phyloP scores from a whole-genome alignment of 2,329 filamentous ascomycete genomes.

The Neonectria magnoliae region DNA sequence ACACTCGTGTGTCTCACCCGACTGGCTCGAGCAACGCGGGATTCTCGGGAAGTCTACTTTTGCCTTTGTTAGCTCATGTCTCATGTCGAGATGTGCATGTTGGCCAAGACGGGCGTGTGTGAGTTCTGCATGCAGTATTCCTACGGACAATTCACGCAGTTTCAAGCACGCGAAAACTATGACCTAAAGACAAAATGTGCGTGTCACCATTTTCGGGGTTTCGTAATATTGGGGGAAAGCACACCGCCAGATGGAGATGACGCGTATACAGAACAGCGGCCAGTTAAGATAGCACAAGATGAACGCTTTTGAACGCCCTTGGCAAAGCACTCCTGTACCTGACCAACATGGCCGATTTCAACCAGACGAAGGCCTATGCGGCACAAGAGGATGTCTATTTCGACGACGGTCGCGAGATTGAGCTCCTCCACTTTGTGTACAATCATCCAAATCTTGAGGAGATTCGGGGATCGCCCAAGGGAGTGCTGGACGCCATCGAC shows the following conservation, averaged over 20 bases:
- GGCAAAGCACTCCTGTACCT: background rate
- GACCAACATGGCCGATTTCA: constrained; percentile 42
- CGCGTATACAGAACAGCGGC: background rate
- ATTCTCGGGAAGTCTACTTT: background rate
- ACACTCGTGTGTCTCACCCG: background rate
- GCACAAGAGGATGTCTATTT: constrained; percentile 56
- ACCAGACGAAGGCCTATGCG: constrained; percentile 51
- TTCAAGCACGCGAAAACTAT: background rate
- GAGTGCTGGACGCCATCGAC: constrained; percentile 76
- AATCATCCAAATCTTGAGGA: constrained; percentile 67
- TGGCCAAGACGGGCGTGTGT: background rate
- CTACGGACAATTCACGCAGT: background rate
- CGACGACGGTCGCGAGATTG: constrained; percentile 78
- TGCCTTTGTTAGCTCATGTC: background rate
- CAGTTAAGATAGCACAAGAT: background rate
- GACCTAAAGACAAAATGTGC: background rate
- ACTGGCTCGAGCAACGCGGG: background rate
- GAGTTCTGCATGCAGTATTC: background rate
- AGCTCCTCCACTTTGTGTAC: constrained; percentile 76
- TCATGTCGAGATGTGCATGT: background rate
- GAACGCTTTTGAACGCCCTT: background rate
- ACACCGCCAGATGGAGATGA: background rate
- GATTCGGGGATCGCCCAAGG: constrained; percentile 70
- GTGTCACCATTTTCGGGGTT: background rate
- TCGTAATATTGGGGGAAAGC: background rate